phyloP scores from a whole-genome alignment of 257 asterid species.

The Solanum stenotomum region DNA sequence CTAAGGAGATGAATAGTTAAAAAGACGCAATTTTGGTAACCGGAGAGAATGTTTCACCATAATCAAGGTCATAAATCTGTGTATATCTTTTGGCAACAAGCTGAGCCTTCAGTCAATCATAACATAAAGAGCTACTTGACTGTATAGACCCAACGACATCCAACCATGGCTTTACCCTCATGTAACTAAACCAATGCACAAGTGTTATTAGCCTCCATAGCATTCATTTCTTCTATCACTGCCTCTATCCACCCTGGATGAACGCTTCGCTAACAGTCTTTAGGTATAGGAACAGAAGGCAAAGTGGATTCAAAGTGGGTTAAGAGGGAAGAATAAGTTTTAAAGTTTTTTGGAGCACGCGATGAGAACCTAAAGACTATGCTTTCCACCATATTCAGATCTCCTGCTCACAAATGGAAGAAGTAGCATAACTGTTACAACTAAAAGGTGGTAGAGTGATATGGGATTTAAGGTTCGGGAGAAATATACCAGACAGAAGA shows the following conservation, averaged over 20 bases:
- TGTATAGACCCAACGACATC: not conserved
- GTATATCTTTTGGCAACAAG: not conserved
- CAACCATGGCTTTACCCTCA: not conserved
- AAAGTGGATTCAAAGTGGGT: not conserved
- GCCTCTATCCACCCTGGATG: not conserved
- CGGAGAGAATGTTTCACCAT: not conserved
- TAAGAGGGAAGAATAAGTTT: not conserved
- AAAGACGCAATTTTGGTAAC: not conserved
- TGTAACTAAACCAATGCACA: not conserved
- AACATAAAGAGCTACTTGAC: not conserved
- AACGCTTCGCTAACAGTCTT: not conserved
- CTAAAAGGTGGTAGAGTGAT: not conserved
- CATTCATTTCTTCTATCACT: not conserved
- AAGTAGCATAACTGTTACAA: not conserved
- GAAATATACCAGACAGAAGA: not conserved
- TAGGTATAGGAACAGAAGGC: not conserved
- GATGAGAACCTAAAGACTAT: not conserved
- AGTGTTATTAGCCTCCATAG: not conserved
- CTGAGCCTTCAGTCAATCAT: not conserved
- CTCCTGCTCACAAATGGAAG: not conserved
- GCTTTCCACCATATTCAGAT: not conserved
- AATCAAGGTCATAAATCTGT: not conserved
- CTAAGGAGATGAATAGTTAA: not conserved
- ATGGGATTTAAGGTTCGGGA: not conserved
- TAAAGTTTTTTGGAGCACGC: not conserved